Evolutionary conservation across 2,329 filamentous ascomycete species (phyloP), one percentile per base, ranked within the genome.

Genomic region (Fusarium redolens): DNA sequence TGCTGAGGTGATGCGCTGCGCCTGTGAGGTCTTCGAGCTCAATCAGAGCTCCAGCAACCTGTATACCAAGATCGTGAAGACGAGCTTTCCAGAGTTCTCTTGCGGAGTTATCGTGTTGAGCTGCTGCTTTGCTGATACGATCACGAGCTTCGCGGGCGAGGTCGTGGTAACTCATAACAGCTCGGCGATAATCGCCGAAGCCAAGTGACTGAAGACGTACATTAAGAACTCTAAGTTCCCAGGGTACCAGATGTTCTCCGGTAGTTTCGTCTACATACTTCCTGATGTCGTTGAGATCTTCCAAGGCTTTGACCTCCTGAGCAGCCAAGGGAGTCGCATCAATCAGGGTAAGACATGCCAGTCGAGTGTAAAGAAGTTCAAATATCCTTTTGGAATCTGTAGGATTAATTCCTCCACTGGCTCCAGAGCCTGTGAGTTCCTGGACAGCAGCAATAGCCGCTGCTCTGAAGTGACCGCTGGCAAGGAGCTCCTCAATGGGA

Each of bases 161-260:
- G 71, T 97, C 95, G 79, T 97, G 97, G 79, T 97, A 94, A 48
- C 93, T 93, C 87, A 96, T 96, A 64, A 99, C 92, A 7, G 93
- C 93, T 69, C 95, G 88, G 8, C 96, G 88, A 55, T 92, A 90
- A 81, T 99, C 96, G 7, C 92, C 92, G 72, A 96, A 97, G 2
- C 94, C 94, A 50, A 97, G 88, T 0, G 93, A 94, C 75, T 97
- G 94, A 25, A 98, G 86, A 3, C 95, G 89, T 13, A 98, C 92
- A 11, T 92, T 91, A 20, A 98, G 86, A 5, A 98, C 88, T 11
- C 96, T 90, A 58, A 99, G 86, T 45, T 92, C 89, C 95, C 96
- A 99, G 0, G 96, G 96, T 1, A 96, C 92, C 1, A 97, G 86
- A 79, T 92, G 92, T 60, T 83, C 82, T 25, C 85, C 88, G 0